phyloP scores from a whole-genome alignment of 257 asterid genomes.

The Galeopsis tetrahit region DNA sequence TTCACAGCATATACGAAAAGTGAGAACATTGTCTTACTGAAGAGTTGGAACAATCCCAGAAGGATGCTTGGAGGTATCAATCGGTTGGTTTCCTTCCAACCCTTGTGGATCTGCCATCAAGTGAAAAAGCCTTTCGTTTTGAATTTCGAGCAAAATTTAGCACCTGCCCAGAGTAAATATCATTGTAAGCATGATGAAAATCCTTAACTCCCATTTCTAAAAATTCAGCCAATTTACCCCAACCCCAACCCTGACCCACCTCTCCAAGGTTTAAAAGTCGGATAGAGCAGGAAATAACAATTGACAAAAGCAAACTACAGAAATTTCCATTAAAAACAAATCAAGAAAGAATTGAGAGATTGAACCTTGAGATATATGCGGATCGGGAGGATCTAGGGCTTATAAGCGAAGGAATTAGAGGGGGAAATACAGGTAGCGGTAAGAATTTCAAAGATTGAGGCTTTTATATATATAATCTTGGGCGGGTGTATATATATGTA shows the following conservation, averaged over 20 bases:
- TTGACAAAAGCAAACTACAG: neutral
- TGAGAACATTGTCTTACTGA: conserved; percentile 53
- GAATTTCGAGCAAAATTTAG: neutral
- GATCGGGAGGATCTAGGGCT: conserved; percentile 48
- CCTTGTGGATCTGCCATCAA: conserved; percentile 80
- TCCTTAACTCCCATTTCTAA: neutral
- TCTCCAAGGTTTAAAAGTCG: neutral
- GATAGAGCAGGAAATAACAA: neutral
- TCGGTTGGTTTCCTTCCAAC: conserved; percentile 76
- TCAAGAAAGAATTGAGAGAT: conserved; percentile 16
- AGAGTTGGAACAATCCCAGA: conserved; percentile 90
- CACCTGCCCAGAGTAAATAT: conserved; percentile 25
- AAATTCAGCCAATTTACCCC: neutral
- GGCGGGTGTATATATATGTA: conserved; percentile 2
- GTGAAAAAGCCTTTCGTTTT: conserved; percentile 24
- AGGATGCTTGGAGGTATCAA: conserved; percentile 78
- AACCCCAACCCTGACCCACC: neutral
- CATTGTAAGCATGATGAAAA: conserved; percentile 12
- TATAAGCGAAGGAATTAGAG: neutral
- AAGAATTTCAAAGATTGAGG: conserved; percentile 46
- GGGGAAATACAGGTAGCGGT: conserved; percentile 42
- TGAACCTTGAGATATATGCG: conserved; percentile 27
- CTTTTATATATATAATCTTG: conserved; percentile 38
- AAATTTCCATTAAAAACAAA: neutral
- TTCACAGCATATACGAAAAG: neutral